These are phyloP conservation scores for Scalesia atractyloides DNA, from an alignment of 129 eudicot species.

Conservation along the genomic window DNA sequence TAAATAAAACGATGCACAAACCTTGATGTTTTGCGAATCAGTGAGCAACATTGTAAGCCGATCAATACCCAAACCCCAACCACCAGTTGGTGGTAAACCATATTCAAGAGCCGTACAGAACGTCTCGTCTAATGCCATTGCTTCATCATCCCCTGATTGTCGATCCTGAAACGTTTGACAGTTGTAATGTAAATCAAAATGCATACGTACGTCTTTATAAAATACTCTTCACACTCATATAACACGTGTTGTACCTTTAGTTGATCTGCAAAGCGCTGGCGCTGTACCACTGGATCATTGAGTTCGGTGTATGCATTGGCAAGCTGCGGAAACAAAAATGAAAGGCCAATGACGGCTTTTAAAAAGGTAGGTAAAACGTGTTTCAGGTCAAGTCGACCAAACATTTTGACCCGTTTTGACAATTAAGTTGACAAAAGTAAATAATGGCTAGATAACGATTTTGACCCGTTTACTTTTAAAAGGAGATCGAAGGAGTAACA, in stretches of 20 bases:
- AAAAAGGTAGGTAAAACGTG: not conserved
- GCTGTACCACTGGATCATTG: constrained; percentile 98
- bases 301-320: constrained; percentile 96
- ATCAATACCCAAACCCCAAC: constrained; percentile 97
- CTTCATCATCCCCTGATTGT: constrained; percentile 98
- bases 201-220: not conserved
- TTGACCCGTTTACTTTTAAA: not conserved
- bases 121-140: constrained; percentile 95
- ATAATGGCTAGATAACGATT: not conserved
- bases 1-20: constrained; percentile 14
- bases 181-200: not conserved
- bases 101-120: constrained; percentile 92
- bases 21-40: constrained; percentile 97
- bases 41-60: constrained; percentile 90
- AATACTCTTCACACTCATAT: not conserved
- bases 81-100: constrained; percentile 96
- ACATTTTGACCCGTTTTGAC: not conserved
- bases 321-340: constrained; percentile 48
- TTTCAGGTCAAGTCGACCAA: not conserved
- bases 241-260: constrained; percentile 57
- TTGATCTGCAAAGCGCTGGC: constrained; percentile 93
- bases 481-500: not conserved
- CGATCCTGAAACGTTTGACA: constrained; percentile 59
- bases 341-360: not conserved
- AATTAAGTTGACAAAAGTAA: not conserved